Base-by-base conservation (phyloP, 2,329 filamentous ascomycete genomes). In the Colletotrichum camelliae region DNA sequence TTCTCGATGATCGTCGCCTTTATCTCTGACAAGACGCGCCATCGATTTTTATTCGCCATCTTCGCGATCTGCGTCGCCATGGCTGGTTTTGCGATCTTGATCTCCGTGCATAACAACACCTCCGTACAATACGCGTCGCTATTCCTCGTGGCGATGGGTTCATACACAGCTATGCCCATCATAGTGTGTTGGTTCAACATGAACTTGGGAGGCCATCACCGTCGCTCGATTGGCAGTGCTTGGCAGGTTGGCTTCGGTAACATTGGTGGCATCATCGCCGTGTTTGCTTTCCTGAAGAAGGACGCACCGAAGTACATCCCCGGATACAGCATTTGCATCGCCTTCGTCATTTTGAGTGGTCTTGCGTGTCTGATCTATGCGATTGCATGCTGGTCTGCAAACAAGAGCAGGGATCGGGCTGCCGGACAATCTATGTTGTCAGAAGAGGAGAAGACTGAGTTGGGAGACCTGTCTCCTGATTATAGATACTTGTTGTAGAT, bases 151-250 rank as follows among this genome's bases (percentile, higher is more conserved):
- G 93, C 94, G 3, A 93, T 93, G 86, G 95, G 95, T 66, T 90
- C 91, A 0, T 98, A 97, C 85, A 93, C 92, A 1, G 95, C 96
- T n/a, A 96, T 98, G 94, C 96, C 96, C 0, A 93, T 98, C 35
- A 91, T 96, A 58, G 91, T 96, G 9, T 96, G 94, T 83, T 96
- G 94, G 94, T 96, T 94, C 83, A 93, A 93, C 79, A 95, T 95
- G 91, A 96, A 96, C 79, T 86, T 95, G 2, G 91, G 91, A 3
- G 94, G 94, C 0, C 94, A 96, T 81, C 93, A 93, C 73, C 89
- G 94, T 4, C 89, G 94, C 58, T 89, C 92, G 10, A 90, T 96
- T 18, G 94, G 94, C 15, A 91, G 91, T 10, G 94, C 93, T 1
- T 96, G 93, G 93, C 94, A 96, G 82, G 88, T 96, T 58, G 93